Evolutionary conservation across 345 rosid species (phyloP).

Genomic region (rapeseed (Brassica napus)): DNA sequence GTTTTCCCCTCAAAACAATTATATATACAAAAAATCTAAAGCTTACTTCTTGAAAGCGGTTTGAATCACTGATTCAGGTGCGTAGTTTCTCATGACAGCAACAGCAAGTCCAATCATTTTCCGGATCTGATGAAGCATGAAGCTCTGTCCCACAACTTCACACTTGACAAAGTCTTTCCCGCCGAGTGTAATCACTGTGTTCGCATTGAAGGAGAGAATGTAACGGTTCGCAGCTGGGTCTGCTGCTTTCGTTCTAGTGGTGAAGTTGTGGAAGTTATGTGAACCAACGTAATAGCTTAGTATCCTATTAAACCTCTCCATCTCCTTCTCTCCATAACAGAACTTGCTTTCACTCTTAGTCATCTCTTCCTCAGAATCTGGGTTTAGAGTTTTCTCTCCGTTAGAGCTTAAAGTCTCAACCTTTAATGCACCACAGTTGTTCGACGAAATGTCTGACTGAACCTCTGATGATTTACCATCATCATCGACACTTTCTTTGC

Average conservation of each 20-base stretch:
- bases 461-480: conserved; percentile 35
- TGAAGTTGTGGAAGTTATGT: conserved; percentile 95
- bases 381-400: conserved; percentile 8
- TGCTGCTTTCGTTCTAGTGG: conserved; percentile 83
- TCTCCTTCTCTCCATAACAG: conserved; percentile 68
- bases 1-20: not conserved
- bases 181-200: conserved; percentile 52
- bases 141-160: conserved; percentile 97
- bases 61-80: conserved; percentile 66
- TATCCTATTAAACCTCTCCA: conserved; percentile 77
- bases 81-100: conserved; percentile 79
- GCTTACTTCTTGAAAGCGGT: conserved; percentile 73
- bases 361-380: conserved; percentile 34
- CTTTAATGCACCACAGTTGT: conserved; percentile 35
- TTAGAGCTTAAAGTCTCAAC: conserved; percentile 30
- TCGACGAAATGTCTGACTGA: conserved; percentile 44
- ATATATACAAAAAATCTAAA: not conserved
- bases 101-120: conserved; percentile 95
- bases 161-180: conserved; percentile 89
- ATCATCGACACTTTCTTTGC: conserved; percentile 43
- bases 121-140: conserved; percentile 98
- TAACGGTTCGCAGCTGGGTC: conserved; percentile 80
- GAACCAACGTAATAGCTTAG: conserved; percentile 72
- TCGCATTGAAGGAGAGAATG: conserved; percentile 71
- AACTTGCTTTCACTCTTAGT: conserved; percentile 43